phyloP scores from a whole-genome alignment of 2,329 filamentous ascomycete genomes.

The Sclerotiophoma versabilis region DNA sequence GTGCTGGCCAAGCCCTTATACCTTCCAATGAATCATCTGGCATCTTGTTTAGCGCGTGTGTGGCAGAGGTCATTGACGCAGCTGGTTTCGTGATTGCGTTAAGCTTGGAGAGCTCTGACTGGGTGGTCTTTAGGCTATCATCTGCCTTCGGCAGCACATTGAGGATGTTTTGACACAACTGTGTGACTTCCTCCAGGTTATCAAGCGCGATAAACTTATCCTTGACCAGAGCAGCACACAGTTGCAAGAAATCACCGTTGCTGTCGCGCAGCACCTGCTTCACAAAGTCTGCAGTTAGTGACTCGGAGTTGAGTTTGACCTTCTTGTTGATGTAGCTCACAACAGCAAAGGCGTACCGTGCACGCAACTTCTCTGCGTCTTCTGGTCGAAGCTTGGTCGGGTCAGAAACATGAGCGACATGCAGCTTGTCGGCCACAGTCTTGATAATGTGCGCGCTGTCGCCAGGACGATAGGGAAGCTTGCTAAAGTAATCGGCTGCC shows the following conservation, averaged over 20 bases:
- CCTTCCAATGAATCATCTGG: conserved; percentile 17
- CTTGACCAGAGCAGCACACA: conserved; percentile 32
- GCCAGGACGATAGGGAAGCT: conserved; percentile 14
- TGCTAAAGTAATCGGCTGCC: conserved; percentile 25
- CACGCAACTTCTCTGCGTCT: conserved; percentile 24
- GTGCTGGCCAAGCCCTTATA: conserved; percentile 35
- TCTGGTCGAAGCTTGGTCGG: neutral
- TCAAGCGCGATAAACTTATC: conserved; percentile 27
- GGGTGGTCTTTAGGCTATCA: neutral
- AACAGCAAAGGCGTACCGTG: conserved; percentile 30
- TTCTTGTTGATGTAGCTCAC: conserved; percentile 29
- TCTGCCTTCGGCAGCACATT: conserved; percentile 26
- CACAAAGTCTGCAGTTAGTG: conserved; percentile 19
- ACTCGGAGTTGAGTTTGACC: conserved; percentile 15
- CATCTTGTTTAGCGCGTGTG: neutral
- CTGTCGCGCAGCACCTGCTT: conserved; percentile 22
- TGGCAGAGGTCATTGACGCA: neutral
- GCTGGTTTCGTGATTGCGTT: too few relatives aligned
- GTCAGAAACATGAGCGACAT: conserved; percentile 13
- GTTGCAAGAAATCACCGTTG: conserved; percentile 32
- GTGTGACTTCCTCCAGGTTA: conserved; percentile 30
- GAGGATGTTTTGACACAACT: conserved; percentile 31
- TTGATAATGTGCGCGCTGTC: conserved; percentile 20
- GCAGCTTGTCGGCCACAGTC: conserved; percentile 28
- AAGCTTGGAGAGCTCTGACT: neutral